phyloP scores from a whole-genome alignment of 495 filamentous ascomycete genomes.

The Penicillium arizonense region DNA sequence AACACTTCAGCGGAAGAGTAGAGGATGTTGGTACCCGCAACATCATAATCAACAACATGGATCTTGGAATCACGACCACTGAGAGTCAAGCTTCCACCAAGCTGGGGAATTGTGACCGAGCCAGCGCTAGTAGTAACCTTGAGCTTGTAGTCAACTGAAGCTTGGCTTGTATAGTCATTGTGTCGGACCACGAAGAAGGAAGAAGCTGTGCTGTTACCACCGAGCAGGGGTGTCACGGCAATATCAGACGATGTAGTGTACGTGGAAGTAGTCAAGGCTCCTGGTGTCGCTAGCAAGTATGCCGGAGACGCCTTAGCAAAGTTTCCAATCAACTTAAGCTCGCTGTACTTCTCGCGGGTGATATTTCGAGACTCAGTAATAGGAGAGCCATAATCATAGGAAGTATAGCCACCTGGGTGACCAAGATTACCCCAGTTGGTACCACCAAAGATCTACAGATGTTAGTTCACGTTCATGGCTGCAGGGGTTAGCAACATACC shows the following conservation, averaged over 20 bases:
- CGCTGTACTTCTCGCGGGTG: slow-evolving; percentile 73
- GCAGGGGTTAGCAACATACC: slow-evolving; percentile 35
- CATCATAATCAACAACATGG: slow-evolving; percentile 70
- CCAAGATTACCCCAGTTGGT: slow-evolving; percentile 87
- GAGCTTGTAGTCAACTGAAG: slow-evolving; percentile 59
- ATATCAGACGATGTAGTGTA: slow-evolving; percentile 51
- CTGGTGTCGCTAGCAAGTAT: slow-evolving; percentile 56
- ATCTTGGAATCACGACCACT: slow-evolving; percentile 74
- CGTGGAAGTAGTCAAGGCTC: slow-evolving; percentile 45
- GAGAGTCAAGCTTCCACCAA: slow-evolving; percentile 59
- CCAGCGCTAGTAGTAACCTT: slow-evolving; percentile 61
- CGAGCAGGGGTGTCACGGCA: slow-evolving; percentile 58
- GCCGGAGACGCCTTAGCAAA: slow-evolving; percentile 68
- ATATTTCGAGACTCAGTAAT: slow-evolving; percentile 68
- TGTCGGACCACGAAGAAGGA: slow-evolving; percentile 69
- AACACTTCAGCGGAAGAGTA: slow-evolving; percentile 79
- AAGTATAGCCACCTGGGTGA: slow-evolving; percentile 69
- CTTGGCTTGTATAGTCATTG: slow-evolving; percentile 54
- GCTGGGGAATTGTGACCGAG: slow-evolving; percentile 59
- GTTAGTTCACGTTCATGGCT: slow-evolving; percentile 9
- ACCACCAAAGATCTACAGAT: slow-evolving; percentile 59
- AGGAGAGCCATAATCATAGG: slow-evolving; percentile 68
- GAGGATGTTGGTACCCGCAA: slow-evolving; percentile 60
- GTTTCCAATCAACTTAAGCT: slow-evolving; percentile 71
- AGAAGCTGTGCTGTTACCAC: slow-evolving; percentile 41